Percentiles rank a stretch among this genome's conserved stretches.
These are phyloP conservation scores for Phytophthora megakarya DNA, from an alignment of 352 stramenopile species.

Conservation along the genomic window DNA sequence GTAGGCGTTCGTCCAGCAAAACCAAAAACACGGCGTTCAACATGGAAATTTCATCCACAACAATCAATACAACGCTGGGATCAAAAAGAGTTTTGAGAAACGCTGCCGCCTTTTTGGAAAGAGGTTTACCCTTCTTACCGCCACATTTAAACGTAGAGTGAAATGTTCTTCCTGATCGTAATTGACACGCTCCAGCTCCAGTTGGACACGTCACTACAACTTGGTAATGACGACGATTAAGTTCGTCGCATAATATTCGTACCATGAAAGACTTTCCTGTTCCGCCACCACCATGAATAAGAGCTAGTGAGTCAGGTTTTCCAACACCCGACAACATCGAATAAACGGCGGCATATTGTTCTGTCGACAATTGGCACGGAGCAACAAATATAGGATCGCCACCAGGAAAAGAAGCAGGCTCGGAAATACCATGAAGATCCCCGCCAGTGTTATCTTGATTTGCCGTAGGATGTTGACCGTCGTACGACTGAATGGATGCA, in stretches of 20 bases:
- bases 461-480: no score
- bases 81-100: not conserved
- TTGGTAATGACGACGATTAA: conserved; percentile 4
- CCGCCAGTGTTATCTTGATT: no score
- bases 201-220: conserved; percentile 19
- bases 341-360: no score
- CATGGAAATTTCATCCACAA: conserved; percentile 15
- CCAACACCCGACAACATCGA: no score
- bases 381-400: no score
- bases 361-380: no score
- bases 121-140: not conserved
- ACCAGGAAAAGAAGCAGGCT: no score
- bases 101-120: not conserved
- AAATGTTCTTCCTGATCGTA: conserved; percentile 5
- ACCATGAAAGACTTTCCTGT: conserved; percentile 10
- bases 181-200: conserved; percentile 11
- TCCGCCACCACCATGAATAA: conserved; percentile 1
- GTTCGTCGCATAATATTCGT: not conserved
- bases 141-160: conserved; percentile 15
- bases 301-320: no score
- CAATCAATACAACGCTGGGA: not conserved
- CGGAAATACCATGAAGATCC: no score
- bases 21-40: conserved; percentile 1
- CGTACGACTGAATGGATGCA: no score
- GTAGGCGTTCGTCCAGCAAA: conserved; percentile 6